Conservation (phyloP, 1,284 basidiomycete species). For the Irpex sp. region DNA sequence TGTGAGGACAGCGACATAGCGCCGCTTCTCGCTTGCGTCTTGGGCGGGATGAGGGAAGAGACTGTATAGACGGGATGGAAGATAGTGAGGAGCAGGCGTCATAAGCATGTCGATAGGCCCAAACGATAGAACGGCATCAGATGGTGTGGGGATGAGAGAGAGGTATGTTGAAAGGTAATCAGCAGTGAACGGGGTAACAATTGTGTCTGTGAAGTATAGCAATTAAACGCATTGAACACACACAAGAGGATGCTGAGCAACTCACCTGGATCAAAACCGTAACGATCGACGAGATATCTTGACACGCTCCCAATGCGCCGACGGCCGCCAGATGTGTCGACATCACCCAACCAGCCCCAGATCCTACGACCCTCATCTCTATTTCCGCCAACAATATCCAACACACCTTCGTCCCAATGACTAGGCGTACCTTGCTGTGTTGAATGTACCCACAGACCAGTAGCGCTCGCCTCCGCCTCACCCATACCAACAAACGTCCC, state of each 20-base stretch:
- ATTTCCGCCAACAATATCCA: slow-evolving; percentile 74
- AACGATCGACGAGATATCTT: slow-evolving; percentile 73
- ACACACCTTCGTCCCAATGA: slow-evolving; percentile 73
- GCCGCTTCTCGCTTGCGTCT: slow-evolving; percentile 64
- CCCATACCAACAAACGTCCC: slow-evolving; percentile 70
- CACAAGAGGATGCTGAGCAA: background rate
- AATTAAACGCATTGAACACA: background rate
- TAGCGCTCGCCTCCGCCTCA: slow-evolving; percentile 74
- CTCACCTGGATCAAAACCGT: slow-evolving; percentile 72
- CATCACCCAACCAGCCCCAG: slow-evolving; percentile 72
- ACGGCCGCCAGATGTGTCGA: slow-evolving; percentile 56
- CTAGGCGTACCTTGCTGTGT: slow-evolving; percentile 36
- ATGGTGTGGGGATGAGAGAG: slow-evolving; percentile 64
- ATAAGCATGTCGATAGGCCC: slow-evolving; percentile 77
- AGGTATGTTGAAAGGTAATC: slow-evolving; percentile 74
- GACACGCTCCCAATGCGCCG: slow-evolving; percentile 64
- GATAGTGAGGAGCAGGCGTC: slow-evolving; percentile 66
- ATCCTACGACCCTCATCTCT: slow-evolving; percentile 67
- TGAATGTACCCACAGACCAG: slow-evolving; percentile 68
- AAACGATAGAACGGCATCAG: slow-evolving; percentile 70
- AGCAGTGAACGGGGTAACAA: slow-evolving; percentile 71
- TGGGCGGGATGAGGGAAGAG: slow-evolving; percentile 77
- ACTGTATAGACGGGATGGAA: slow-evolving; percentile 66
- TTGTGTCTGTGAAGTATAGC: slow-evolving; percentile 47
- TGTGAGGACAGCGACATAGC: slow-evolving; percentile 65